A percentile compares a stretch with the other conserved stretches of the same genome.
These are phyloP conservation scores for Sanghuangporus weigelae DNA, from an alignment of 1,284 basidiomycete genomes.

Conservation along the genomic window DNA sequence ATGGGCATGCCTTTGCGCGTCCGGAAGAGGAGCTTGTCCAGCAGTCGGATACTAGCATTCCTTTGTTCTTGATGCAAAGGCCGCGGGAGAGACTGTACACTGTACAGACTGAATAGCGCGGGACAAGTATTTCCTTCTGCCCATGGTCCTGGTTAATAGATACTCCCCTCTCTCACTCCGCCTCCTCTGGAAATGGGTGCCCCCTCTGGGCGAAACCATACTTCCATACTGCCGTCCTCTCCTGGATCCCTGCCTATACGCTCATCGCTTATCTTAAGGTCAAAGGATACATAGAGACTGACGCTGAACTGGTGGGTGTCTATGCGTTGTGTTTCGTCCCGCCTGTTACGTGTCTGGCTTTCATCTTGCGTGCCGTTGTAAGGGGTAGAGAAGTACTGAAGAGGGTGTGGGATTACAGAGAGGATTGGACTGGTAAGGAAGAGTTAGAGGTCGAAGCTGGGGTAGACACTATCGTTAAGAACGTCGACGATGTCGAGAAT, in stretches of 20 bases:
- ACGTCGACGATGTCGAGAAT: background rate
- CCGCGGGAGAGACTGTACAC: background rate
- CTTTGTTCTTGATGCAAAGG: background rate
- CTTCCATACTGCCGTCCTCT: background rate
- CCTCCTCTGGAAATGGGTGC: background rate
- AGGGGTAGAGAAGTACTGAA: background rate
- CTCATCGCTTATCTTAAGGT: background rate
- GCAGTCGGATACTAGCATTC: background rate
- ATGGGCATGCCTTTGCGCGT: conserved; percentile 1
- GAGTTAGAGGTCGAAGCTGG: background rate
- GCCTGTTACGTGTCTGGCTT: background rate
- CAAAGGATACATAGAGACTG: background rate
- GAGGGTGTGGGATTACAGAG: conserved; percentile 3
- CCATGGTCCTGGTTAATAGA: background rate
- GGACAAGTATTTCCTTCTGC: background rate
- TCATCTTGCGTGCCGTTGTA: background rate
- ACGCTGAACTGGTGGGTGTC: background rate
- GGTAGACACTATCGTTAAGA: background rate
- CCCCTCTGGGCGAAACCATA: conserved; percentile 1
- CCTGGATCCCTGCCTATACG: background rate
- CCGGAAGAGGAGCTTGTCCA: background rate
- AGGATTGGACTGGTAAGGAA: background rate
- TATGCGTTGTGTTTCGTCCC: background rate
- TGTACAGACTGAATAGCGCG: background rate
- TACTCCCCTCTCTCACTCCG: no score